A percentile compares a stretch with the other conserved stretches of the same genome.
These are phyloP conservation scores for Colletotrichum liaoningense DNA, from an alignment of 2,329 filamentous ascomycete species.

Conservation along the genomic window DNA sequence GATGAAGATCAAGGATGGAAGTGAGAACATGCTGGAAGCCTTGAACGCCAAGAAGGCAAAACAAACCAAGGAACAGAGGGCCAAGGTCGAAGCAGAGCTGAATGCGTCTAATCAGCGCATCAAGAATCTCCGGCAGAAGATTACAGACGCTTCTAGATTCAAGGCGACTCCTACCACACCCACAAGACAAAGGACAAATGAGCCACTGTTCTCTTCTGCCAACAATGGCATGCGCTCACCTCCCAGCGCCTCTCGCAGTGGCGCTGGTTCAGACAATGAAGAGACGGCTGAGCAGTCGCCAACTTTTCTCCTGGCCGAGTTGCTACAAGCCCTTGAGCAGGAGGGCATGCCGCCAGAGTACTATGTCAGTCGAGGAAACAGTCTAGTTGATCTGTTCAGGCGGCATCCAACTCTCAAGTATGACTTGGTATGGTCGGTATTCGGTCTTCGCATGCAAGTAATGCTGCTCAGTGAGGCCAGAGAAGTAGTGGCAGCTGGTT, in stretches of 20 bases:
- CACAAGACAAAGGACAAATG: conserved; percentile 61
- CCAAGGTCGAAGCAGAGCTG: conserved; percentile 86
- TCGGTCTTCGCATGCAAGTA: conserved; percentile 91
- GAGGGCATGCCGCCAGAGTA: conserved; percentile 92
- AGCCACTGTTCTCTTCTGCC: conserved; percentile 54
- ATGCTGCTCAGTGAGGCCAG: conserved; percentile 96
- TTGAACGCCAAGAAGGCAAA: conserved; percentile 95
- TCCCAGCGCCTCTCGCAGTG: conserved; percentile 64
- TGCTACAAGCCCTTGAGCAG: conserved; percentile 88
- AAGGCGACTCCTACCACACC: conserved; percentile 62
- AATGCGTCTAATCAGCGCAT: conserved; percentile 85
- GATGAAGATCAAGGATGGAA: conserved; percentile 97
- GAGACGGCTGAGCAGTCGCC: conserved; percentile 81
- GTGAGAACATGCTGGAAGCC: conserved; percentile 97
- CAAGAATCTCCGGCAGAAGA: conserved; percentile 70
- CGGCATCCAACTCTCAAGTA: conserved; percentile 94
- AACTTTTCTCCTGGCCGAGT: conserved; percentile 89
- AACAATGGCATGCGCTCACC: conserved; percentile 65
- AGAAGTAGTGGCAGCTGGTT: conserved; percentile 95
- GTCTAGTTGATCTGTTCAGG: conserved; percentile 95
- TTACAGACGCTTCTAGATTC: conserved; percentile 67
- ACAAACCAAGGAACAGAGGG: conserved; percentile 87
- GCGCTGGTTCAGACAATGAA: conserved; percentile 72
- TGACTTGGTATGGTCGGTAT: conserved; percentile 95
- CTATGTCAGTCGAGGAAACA: conserved; percentile 93